Conservation (phyloP, 208 protist species). For the Porcisia deanei region DNA sequence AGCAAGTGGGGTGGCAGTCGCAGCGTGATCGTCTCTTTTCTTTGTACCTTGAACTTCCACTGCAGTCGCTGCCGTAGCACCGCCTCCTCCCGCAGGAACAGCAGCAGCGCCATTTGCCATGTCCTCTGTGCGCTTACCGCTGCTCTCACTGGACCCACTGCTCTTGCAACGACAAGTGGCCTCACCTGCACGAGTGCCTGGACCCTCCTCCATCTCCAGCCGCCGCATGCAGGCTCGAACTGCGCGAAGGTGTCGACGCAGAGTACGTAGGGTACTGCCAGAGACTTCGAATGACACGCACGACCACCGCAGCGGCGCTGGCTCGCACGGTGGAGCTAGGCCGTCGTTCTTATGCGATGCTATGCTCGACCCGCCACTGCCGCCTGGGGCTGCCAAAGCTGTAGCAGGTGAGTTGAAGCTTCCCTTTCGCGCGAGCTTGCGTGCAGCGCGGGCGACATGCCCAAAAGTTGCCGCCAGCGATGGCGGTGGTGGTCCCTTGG, state of each 20-base stretch:
- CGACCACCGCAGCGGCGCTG: slow-evolving; percentile 22
- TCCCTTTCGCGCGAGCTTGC: background rate
- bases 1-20: background rate
- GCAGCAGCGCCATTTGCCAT: background rate
- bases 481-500: slow-evolving; percentile 3
- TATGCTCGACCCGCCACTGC: background rate
- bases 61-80: background rate
- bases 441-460: background rate
- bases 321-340: background rate
- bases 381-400: background rate
- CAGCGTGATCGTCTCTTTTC: slow-evolving; percentile 6
- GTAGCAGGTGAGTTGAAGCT: background rate
- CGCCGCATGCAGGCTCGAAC: slow-evolving; percentile 27
- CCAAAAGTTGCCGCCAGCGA: background rate
- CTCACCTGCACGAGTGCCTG: background rate
- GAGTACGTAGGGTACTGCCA: slow-evolving; percentile 7
- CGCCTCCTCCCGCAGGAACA: background rate
- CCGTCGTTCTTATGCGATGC: slow-evolving; percentile 9
- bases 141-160: background rate
- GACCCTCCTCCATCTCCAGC: slow-evolving; percentile 1
- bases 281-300: slow-evolving; percentile 28
- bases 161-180: background rate
- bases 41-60: slow-evolving; percentile 1
- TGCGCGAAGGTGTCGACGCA: slow-evolving; percentile 26
- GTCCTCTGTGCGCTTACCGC: slow-evolving; percentile 1